phyloP scores from a whole-genome alignment of 2,329 filamentous ascomycete genomes.

The Colletotrichum sp. region DNA sequence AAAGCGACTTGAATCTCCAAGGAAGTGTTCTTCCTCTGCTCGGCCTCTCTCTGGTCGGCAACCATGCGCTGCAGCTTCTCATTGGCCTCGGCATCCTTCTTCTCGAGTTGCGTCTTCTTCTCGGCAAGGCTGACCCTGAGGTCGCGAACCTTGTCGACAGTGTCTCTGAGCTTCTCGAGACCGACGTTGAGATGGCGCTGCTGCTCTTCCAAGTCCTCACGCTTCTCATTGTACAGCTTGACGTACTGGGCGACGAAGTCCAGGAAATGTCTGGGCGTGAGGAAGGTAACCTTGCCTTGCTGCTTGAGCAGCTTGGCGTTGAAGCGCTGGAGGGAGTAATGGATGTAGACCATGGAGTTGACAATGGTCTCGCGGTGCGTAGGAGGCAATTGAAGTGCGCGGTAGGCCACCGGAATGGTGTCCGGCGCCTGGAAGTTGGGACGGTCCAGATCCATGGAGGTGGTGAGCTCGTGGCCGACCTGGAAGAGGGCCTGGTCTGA shows the following conservation, averaged over 20 bases:
- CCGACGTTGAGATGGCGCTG: slow-evolving; percentile 98
- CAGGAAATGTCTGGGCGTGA: slow-evolving; percentile 95
- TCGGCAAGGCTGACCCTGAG: slow-evolving; percentile 87
- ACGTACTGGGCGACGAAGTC: slow-evolving; percentile 99
- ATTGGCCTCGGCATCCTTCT: slow-evolving; percentile 93
- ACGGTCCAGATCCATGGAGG: slow-evolving; percentile 93
- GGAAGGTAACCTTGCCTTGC: slow-evolving; percentile 89
- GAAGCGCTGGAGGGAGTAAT: slow-evolving; percentile 91
- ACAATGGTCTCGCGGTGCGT: slow-evolving; percentile 91
- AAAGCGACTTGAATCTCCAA: slow-evolving; percentile 87
- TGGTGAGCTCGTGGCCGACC: slow-evolving; percentile 92
- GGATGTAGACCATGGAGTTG: slow-evolving; percentile 99
- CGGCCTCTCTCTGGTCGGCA: slow-evolving; percentile 91
- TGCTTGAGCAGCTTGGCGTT: slow-evolving; percentile 89
- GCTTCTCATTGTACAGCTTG: slow-evolving; percentile 96
- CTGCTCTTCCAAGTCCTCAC: slow-evolving; percentile 97
- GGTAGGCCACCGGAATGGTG: slow-evolving; percentile 90
- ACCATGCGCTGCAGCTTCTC: slow-evolving; percentile 98
- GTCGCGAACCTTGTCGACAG: slow-evolving; percentile 95
- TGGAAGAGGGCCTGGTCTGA: slow-evolving; percentile 99
- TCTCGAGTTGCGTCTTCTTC: slow-evolving; percentile 92
- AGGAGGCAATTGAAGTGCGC: slow-evolving; percentile 81
- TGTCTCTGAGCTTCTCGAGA: slow-evolving; percentile 95
- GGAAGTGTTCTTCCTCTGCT: slow-evolving; percentile 86
- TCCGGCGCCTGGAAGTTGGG: slow-evolving; percentile 86